phyloP scores from a whole-genome alignment of 441 rosid genomes.

The Syzygium syzygioides region DNA sequence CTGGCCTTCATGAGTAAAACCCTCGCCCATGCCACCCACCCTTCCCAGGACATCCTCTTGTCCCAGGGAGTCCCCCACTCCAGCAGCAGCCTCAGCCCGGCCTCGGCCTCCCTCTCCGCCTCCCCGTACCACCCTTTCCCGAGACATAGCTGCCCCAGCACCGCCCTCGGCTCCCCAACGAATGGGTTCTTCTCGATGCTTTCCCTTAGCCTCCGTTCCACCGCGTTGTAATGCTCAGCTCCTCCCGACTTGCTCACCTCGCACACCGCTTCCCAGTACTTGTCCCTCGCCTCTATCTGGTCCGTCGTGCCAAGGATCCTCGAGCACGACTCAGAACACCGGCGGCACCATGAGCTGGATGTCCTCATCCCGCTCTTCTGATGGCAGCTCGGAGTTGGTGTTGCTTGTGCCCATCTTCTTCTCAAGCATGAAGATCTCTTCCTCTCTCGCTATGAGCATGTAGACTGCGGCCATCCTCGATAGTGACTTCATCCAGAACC shows the following conservation, averaged over 20 bases:
- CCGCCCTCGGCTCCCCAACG: constrained; percentile 77
- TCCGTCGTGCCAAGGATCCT: constrained; percentile 39
- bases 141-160: constrained; percentile 58
- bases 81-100: constrained; percentile 51
- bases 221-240: constrained; percentile 26
- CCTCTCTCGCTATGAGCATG: constrained; percentile 56
- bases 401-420: constrained; percentile 29
- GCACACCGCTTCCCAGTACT: constrained; percentile 77
- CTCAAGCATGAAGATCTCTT: constrained; percentile 30
- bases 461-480: constrained; percentile 79
- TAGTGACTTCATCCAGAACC: constrained; percentile 59
- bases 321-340: constrained; percentile 47
- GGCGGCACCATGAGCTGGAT: constrained; percentile 70
- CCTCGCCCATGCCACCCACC: constrained; percentile 90
- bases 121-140: constrained; percentile 50
- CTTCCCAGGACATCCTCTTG: constrained; percentile 90
- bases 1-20: constrained; percentile 65
- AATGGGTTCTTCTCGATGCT: constrained; percentile 64
- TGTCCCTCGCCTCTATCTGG: constrained; percentile 52
- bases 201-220: constrained; percentile 38
- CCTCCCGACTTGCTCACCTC: constrained; percentile 20
- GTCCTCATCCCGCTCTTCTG: constrained; percentile 48
- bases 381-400: constrained; percentile 20
- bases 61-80: constrained; percentile 97
- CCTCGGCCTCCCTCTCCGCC: constrained; percentile 52